These are phyloP conservation scores for Aspergillus intermedius DNA, from an alignment of 2,329 filamentous ascomycete species.

Conservation along the genomic window DNA sequence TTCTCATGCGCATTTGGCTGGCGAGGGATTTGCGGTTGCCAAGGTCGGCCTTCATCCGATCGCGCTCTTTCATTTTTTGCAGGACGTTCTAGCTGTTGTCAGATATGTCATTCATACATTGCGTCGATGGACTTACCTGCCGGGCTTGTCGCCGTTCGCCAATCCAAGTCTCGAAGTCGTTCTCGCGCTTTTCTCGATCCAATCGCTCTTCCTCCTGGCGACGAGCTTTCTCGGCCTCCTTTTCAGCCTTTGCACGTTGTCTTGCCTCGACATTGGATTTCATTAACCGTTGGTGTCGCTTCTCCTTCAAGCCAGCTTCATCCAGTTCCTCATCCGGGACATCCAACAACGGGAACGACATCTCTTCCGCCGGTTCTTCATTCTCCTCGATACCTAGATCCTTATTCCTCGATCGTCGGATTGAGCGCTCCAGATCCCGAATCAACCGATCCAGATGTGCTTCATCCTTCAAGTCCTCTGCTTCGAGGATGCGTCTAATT, in stretches of 20 bases:
- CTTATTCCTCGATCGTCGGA: constrained; percentile 85
- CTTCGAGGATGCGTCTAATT: constrained; percentile 73
- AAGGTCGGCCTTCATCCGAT: constrained; percentile 86
- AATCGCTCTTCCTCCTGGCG: constrained; percentile 74
- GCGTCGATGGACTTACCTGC: constrained; percentile 30
- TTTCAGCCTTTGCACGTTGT: constrained; percentile 89
- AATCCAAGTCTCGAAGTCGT: constrained; percentile 80
- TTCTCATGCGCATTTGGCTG: constrained; percentile 97
- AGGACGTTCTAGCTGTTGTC: constrained; percentile 53
- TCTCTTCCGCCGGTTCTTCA: constrained; percentile 67
- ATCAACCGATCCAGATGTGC: constrained; percentile 74
- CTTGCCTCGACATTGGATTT: constrained; percentile 94
- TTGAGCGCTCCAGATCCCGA: constrained; percentile 81
- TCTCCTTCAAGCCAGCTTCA: constrained; percentile 83
- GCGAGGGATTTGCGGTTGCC: constrained; percentile 95
- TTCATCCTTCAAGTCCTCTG: constrained; percentile 89
- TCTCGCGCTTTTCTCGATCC: constrained; percentile 76
- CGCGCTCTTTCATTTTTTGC: constrained; percentile 84
- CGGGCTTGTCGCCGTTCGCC: constrained; percentile 71
- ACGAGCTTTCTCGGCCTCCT: constrained; percentile 83
- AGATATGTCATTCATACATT: constrained; percentile 3
- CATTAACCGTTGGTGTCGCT: constrained; percentile 83
- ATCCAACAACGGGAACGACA: constrained; percentile 80
- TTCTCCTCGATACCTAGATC: constrained; percentile 84
- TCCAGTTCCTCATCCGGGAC: constrained; percentile 88